Conservation (phyloP, 495 filamentous ascomycete genomes). For the Penicillium taxi region DNA sequence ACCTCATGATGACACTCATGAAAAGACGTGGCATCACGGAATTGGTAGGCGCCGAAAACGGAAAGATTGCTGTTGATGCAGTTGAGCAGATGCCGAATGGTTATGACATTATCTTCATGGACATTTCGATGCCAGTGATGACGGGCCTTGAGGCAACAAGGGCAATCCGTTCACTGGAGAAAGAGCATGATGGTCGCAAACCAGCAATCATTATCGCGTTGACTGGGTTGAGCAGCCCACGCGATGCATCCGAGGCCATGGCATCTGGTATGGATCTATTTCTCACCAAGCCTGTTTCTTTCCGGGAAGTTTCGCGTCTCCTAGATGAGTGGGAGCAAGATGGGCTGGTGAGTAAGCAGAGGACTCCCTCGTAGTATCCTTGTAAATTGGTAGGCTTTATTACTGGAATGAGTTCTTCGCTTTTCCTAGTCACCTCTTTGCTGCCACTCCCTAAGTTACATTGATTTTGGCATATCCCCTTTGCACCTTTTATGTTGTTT, state of each 20-base stretch:
- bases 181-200: constrained; percentile 24
- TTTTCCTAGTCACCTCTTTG: no score
- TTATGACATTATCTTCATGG: constrained; percentile 55
- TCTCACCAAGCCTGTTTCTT: constrained; percentile 62
- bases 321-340: constrained; percentile 42
- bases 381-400: no score
- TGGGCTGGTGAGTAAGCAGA: constrained; percentile 11
- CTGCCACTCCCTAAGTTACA: no score
- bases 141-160: constrained; percentile 67
- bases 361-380: neutral
- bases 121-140: constrained; percentile 73
- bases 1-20: constrained; percentile 57
- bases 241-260: constrained; percentile 59
- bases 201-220: constrained; percentile 59
- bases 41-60: constrained; percentile 44
- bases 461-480: no score
- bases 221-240: constrained; percentile 56
- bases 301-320: constrained; percentile 41
- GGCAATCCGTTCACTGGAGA: constrained; percentile 56
- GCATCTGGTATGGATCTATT: constrained; percentile 63
- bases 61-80: constrained; percentile 44
- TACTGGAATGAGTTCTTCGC: no score
- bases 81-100: constrained; percentile 34
- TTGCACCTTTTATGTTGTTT: no score
- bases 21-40: constrained; percentile 36